Evolutionary conservation across 163 green algal genomes (phyloP), one percentile per base, ranked within the genome.

Genomic region (Chlorella variabilis): DNA sequence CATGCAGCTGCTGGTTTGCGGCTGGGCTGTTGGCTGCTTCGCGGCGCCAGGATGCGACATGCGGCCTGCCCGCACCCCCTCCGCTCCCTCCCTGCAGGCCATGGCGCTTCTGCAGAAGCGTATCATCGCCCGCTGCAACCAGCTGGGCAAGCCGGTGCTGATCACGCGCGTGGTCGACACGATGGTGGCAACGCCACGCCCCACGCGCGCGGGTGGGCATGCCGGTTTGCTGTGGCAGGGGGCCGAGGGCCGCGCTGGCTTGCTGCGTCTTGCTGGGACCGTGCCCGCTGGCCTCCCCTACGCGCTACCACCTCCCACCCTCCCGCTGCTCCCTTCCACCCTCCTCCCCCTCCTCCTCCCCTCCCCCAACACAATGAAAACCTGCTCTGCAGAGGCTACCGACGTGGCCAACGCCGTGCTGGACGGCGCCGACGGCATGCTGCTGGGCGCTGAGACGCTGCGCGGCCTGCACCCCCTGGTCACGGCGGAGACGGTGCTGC

Each of bases 391-490:
- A 6, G 95, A 98, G 87, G 94, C 94, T 4, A 98, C 85, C 0
- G 95, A 98, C 76, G 94, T 98, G 70, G 94, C 94, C 33, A 98
- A 98, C 84, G 93, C 92, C 11, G 94, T 98, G 67, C 87, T 99
- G 75, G 96, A 99, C 83, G 95, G 96, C 8, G 91, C 91, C 31
- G 95, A 98, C 67, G 94, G 92, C 71, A 90, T 98, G 42, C 71
- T 98, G 87, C 89, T 98, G 77, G 93, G 93, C 15, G 91, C 93
- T 13, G 94, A 97, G 83, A 97, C 93, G 21, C 89, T 96, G 80
- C 81, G 87, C 1, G 87, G 89, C 20, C 45, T 71, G 13, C 91
- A 91, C 77, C 86, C 89, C 5, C 69, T 90, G 73, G 61, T 85
- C 29, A 90, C 84, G 3, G 77, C 92, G 63, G 51, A 84, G 38